Conservation (phyloP, 1,139 yeast species). For the Saccharomyces hybrid region DNA sequence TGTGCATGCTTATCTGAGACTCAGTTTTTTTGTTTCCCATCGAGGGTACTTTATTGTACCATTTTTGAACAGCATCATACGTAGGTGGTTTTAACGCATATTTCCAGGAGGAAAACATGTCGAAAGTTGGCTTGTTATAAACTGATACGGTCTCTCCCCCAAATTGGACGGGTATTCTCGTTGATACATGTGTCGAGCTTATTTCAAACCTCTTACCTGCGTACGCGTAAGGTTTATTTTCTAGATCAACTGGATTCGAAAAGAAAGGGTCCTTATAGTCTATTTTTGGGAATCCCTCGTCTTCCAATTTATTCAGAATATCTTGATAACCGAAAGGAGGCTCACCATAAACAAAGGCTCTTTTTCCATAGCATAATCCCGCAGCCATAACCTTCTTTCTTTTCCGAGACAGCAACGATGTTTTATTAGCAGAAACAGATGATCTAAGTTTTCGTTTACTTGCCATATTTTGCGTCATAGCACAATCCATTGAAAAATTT, state of each 20-base stretch:
- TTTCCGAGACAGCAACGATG: not conserved
- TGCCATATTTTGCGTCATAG: constrained; percentile 21
- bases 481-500: constrained; percentile 13
- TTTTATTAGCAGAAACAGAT: not conserved
- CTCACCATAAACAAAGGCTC: constrained; percentile 9
- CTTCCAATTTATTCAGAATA: constrained; percentile 33
- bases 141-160: constrained; percentile 13
- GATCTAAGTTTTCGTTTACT: constrained; percentile 6
- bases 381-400: not conserved
- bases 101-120: constrained; percentile 30
- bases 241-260: constrained; percentile 44
- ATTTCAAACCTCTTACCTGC: constrained; percentile 55
- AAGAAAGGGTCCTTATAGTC: constrained; percentile 60
- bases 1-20: constrained; percentile 47
- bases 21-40: constrained; percentile 21
- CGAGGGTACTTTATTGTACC: constrained; percentile 19
- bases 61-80: constrained; percentile 27
- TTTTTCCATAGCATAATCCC: not conserved
- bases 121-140: constrained; percentile 2
- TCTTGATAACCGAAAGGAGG: constrained; percentile 8
- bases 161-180: constrained; percentile 23
- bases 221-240: constrained; percentile 48
- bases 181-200: constrained; percentile 23
- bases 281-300: constrained; percentile 41
- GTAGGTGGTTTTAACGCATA: constrained; percentile 39